Evolutionary conservation across 208 protist species (phyloP).

Genomic region (Dictyostelium gargantuum): DNA sequence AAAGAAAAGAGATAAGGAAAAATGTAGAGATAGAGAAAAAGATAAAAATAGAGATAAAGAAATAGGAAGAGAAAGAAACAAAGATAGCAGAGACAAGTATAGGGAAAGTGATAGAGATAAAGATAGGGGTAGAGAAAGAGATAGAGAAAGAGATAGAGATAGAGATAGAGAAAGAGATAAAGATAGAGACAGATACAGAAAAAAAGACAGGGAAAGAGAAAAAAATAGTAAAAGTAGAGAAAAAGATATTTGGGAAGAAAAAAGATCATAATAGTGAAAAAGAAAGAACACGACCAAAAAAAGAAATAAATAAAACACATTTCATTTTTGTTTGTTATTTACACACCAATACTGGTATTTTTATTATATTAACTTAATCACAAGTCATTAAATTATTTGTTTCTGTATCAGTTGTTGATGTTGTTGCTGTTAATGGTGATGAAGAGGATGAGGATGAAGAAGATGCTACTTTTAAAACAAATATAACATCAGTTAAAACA

Average conservation of each 20-base stretch:
- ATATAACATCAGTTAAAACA: conserved; percentile 29
- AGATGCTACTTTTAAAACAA: conserved; percentile 29
- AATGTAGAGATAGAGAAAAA: not conserved
- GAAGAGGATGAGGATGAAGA: too few species aligned
- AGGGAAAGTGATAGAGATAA: not conserved
- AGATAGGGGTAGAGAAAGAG: not conserved
- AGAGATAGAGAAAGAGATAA: not conserved
- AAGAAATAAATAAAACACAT: not conserved
- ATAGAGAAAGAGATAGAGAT: not conserved
- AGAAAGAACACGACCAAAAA: not conserved
- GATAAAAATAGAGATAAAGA: not conserved
- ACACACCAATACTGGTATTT: not conserved
- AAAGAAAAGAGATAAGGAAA: not conserved
- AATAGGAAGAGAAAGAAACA: not conserved
- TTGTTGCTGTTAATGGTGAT: too few species aligned
- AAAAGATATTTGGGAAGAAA: not conserved
- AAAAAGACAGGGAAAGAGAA: not conserved
- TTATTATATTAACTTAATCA: not conserved
- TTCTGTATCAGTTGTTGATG: not conserved
- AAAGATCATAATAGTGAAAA: not conserved
- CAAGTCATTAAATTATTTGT: not conserved
- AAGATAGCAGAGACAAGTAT: not conserved
- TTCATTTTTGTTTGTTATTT: not conserved
- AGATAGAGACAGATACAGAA: not conserved
- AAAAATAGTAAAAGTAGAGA: not conserved